Conservation (phyloP, 768 basidiomycete genomes). For the Cyclocybe cylindracea region DNA sequence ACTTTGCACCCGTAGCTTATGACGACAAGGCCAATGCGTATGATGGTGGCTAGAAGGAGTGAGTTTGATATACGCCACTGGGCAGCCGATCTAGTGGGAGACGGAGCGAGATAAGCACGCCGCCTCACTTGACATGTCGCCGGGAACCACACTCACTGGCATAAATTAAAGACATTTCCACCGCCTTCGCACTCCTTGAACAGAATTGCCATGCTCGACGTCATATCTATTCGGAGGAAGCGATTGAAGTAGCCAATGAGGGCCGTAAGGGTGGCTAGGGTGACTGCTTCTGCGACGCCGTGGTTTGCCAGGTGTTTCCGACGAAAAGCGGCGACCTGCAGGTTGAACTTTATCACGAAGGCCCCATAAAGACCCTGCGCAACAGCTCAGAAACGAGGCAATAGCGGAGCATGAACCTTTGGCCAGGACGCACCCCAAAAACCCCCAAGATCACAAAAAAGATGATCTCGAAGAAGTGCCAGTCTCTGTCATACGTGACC, state of each 20-base stretch:
- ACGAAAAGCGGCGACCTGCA: slow-evolving; percentile 93
- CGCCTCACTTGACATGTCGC: neutral
- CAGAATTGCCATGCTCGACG: slow-evolving; percentile 90
- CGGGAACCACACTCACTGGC: slow-evolving; percentile 71
- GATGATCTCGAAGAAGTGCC: slow-evolving; percentile 99
- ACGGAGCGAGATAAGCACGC: neutral
- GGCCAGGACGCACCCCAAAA: slow-evolving; percentile 72
- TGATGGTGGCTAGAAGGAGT: slow-evolving; percentile 85
- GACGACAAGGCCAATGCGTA: slow-evolving; percentile 84
- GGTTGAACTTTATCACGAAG: slow-evolving; percentile 94
- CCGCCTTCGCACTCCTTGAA: slow-evolving; percentile 97
- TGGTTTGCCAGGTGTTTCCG: slow-evolving; percentile 84
- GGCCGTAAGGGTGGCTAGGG: slow-evolving; percentile 85
- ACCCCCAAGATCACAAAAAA: slow-evolving; percentile 95
- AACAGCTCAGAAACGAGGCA: slow-evolving; percentile 6
- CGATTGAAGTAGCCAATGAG: slow-evolving; percentile 93
- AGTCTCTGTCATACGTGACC: slow-evolving; percentile 95
- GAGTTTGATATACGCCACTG: slow-evolving; percentile 98
- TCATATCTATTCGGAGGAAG: slow-evolving; percentile 97
- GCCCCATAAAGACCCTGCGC: slow-evolving; percentile 93
- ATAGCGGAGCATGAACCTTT: neutral
- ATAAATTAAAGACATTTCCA: slow-evolving; percentile 83
- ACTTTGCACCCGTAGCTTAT: slow-evolving; percentile 96
- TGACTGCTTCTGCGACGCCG: slow-evolving; percentile 87
- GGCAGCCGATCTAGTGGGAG: slow-evolving; percentile 63